These are phyloP conservation scores for Trichoderma harzianum DNA, from an alignment of 2,329 filamentous ascomycete species.

Conservation along the genomic window DNA sequence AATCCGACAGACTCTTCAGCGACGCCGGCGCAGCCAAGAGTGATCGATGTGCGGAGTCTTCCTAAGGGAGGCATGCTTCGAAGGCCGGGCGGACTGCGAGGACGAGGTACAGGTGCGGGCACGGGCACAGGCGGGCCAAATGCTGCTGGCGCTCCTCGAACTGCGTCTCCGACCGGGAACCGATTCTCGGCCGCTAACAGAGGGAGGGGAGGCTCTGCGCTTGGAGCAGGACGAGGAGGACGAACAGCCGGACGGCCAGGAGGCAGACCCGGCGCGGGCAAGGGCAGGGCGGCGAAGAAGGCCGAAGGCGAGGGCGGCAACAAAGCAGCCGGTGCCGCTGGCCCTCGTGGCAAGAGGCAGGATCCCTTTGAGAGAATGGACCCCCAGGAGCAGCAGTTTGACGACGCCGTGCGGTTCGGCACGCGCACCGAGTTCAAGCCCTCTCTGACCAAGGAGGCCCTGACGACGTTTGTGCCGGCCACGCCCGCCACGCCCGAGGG, in stretches of 20 bases:
- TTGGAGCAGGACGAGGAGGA: conserved; percentile 24
- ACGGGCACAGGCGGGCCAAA: background rate
- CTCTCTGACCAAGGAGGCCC: conserved; percentile 31
- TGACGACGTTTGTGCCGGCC: conserved; percentile 32
- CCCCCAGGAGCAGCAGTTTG: conserved; percentile 34
- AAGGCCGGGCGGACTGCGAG: conserved; percentile 27
- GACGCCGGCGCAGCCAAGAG: conserved; percentile 28
- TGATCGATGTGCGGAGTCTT: conserved; percentile 40
- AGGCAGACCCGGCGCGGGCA: conserved; percentile 19
- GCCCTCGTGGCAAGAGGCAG: conserved; percentile 21
- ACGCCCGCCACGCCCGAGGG: conserved; percentile 28
- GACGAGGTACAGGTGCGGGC: conserved; percentile 16
- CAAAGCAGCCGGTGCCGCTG: background rate
- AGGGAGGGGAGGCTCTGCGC: conserved; percentile 10
- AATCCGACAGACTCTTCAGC: background rate
- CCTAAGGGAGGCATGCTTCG: conserved; percentile 30
- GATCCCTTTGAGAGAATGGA: conserved; percentile 30
- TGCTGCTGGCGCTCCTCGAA: background rate
- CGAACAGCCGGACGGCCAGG: conserved; percentile 19
- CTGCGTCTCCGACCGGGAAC: conserved; percentile 18
- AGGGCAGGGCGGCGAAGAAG: conserved; percentile 23
- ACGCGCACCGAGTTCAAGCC: conserved; percentile 32
- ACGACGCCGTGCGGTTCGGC: conserved; percentile 36
- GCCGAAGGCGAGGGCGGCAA: conserved; percentile 25
- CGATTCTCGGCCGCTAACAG: conserved; percentile 21